Conservation (phyloP, 768 basidiomycete genomes). For the Podaxis sp. region DNA sequence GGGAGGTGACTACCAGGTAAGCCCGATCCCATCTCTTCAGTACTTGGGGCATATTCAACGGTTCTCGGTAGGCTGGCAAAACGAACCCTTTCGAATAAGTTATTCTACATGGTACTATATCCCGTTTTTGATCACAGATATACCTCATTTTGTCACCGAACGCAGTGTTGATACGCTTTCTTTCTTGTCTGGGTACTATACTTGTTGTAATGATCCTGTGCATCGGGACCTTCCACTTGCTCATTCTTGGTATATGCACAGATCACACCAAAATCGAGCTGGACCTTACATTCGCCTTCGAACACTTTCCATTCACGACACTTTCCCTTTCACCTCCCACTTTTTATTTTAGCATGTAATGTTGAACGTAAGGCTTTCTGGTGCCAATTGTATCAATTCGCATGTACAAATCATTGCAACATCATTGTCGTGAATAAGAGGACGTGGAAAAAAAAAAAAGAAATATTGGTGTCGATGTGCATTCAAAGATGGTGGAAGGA, state of each 20-base stretch:
- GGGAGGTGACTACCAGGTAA: conserved; percentile 71
- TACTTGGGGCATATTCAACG: background rate
- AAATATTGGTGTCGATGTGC: background rate
- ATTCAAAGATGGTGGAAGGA: background rate
- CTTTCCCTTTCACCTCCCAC: background rate
- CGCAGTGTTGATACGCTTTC: background rate
- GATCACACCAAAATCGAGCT: background rate
- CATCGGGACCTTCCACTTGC: background rate
- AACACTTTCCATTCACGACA: background rate
- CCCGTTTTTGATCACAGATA: background rate
- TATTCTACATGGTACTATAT: background rate
- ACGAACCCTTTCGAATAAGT: conserved; percentile 63
- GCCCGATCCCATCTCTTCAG: conserved; percentile 19
- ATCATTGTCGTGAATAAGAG: background rate
- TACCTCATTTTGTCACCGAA: background rate
- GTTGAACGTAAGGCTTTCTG: background rate
- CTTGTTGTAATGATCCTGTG: background rate
- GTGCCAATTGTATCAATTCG: background rate
- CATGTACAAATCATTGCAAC: background rate
- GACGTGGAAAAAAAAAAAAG: background rate
- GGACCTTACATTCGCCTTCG: background rate
- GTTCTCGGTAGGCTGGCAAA: conserved; percentile 58
- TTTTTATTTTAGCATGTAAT: background rate
- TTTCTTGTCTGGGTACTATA: background rate
- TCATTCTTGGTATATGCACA: background rate